Evolutionary conservation across 371 early-diverging fungal genomes (phyloP), one percentile per base, ranked within the genome.

Genomic region (Mortierella sp.): DNA sequence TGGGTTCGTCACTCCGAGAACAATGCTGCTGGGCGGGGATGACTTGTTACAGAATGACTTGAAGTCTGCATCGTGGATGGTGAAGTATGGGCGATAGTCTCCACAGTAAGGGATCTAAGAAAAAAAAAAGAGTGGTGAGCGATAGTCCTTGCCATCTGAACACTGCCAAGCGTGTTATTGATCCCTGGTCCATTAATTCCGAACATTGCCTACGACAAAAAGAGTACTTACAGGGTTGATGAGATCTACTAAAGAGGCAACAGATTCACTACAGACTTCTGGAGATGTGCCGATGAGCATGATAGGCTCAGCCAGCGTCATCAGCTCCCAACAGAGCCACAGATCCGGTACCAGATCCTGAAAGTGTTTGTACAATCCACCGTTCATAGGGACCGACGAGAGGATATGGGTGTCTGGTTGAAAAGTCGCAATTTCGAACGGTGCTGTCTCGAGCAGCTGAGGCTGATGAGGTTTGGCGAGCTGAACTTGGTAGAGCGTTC

Each of bases 31-130:
- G n/a, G 92, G 86, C n/a, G 94, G 90, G 67, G 87, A 83, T 66
- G 66, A 79, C 53, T 90, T 87, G 52, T 82, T 89, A 6, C 90
- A 89, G 64, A 92, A 86, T 17, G 84, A 79, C 61, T 90, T 89
- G 63, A 96, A 93, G 72, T 99, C 99, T 1, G 94, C 82, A 73
- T 97, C 98, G 73, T 97, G 97, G 49, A 99, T 94, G 0, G 99
- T 99, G 61, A 97, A 94, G 64, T 97, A 99, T 26, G 98, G 98
- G 24, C 98, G 89, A 70, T 89, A 96, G 79, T 97, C 97, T 24
- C 97, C 98, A 59, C 96, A 97, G 78, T 94, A 97, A 21, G 92
- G 92, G 48, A 96, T 93, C 89, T 91, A 27, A 7, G 23, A 24
- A 26, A 44, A 21, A 5, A 42, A 32, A 17, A 15, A n/a, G n/a